Percentiles rank a stretch among this genome's conserved stretches.
These are phyloP conservation scores for Russula olivacea DNA, from an alignment of 768 basidiomycete genomes.

Conservation along the genomic window DNA sequence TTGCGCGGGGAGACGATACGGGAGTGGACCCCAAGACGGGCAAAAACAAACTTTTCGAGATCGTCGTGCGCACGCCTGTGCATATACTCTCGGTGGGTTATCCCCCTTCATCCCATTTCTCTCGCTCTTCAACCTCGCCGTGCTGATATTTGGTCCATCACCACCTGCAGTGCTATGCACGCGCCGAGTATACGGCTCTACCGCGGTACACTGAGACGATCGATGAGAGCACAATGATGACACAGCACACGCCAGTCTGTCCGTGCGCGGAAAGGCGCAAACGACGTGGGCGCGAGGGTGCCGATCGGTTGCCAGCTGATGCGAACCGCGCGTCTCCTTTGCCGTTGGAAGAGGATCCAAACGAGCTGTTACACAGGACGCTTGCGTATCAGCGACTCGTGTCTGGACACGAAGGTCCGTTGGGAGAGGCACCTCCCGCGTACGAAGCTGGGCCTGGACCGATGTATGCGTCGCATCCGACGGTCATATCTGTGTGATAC, in stretches of 20 bases:
- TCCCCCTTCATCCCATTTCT: not conserved
- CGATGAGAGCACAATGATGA: not conserved
- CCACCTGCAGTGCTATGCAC: constrained; percentile 14
- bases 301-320: not conserved
- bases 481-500: not conserved
- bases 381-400: constrained; percentile 66
- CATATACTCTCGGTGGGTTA: constrained; percentile 77
- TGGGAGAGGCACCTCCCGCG: constrained; percentile 81
- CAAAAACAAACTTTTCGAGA: constrained; percentile 80
- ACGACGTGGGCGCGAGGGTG: constrained; percentile 1
- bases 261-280: constrained; percentile 2
- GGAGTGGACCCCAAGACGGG: constrained; percentile 58
- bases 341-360: constrained; percentile 27
- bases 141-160: not conserved
- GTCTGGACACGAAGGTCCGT: constrained; percentile 73
- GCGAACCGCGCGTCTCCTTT: not conserved
- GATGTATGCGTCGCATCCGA: not conserved
- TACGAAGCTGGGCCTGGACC: constrained; percentile 39
- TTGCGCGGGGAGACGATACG: constrained; percentile 72
- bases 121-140: too few species aligned
- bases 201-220: constrained; percentile 19
- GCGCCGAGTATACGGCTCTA: constrained; percentile 10
- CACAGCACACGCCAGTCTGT: not conserved
- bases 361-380: constrained; percentile 40
- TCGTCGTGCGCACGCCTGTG: constrained; percentile 78